These are phyloP conservation scores for Escovopsis weberi DNA, from an alignment of 2,329 filamentous ascomycete species.

Conservation along the genomic window DNA sequence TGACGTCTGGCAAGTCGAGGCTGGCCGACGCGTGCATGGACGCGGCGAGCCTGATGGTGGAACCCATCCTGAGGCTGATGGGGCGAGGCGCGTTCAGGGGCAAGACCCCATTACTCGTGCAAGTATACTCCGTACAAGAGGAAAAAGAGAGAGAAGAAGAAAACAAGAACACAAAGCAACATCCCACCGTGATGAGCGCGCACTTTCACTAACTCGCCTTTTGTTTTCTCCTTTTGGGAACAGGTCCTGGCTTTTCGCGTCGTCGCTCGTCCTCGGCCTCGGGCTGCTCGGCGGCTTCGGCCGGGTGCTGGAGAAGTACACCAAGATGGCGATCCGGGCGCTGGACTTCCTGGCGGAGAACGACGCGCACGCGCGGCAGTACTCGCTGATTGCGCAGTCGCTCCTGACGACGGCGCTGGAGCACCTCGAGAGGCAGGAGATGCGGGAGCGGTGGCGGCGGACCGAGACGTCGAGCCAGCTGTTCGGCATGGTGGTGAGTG, in stretches of 20 bases:
- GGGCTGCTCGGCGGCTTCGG: constrained; percentile 38
- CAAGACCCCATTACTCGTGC: constrained; percentile 36
- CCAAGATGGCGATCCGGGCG: constrained; percentile 30
- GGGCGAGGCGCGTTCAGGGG: constrained; percentile 27
- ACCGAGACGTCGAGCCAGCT: constrained; percentile 37
- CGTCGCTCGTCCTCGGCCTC: constrained; percentile 36
- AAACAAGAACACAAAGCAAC: too few species aligned
- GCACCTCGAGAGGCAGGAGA: constrained; percentile 33
- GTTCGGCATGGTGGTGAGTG: constrained; percentile 28
- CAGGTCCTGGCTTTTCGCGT: constrained; percentile 40
- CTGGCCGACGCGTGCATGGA: constrained; percentile 41
- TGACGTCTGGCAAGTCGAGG: constrained; percentile 30
- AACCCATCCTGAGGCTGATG: constrained; percentile 30
- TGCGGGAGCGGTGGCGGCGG: constrained; percentile 29
- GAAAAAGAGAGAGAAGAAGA: too few species aligned
- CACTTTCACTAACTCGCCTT: too few species aligned
- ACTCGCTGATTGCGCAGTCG: constrained; percentile 37
- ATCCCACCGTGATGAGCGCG: too few species aligned
- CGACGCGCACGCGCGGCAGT: constrained; percentile 37
- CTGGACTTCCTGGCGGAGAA: constrained; percentile 34
- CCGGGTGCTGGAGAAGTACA: constrained; percentile 35
- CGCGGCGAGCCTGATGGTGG: constrained; percentile 38
- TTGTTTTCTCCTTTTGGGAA: too few species aligned
- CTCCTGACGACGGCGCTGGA: constrained; percentile 30
- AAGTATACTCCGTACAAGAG: constrained; percentile 12